Base-by-base conservation (phyloP, 306 rosid genomes). In the Citrullus colocynthis region DNA sequence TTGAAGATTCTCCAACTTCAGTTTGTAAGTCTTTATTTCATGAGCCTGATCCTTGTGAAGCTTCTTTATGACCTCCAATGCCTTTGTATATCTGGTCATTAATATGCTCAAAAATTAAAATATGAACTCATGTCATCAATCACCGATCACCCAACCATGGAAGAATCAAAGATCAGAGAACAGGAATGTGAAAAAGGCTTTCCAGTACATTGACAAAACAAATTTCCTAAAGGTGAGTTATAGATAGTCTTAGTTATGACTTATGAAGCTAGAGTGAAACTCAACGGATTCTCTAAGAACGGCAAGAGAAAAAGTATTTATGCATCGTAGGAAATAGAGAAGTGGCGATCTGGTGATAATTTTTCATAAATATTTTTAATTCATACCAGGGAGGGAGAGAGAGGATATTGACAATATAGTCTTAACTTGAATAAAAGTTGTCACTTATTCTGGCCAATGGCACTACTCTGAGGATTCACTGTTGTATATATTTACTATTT, bases 11-110 rank as follows among this genome's bases (percentile, higher is more conserved):
- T 93, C 97, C 71, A 93, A 86, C 82, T 93, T 91, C 81, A 93
- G 88, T 88, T 85, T 93, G 89, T 84, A 91, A 66, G 90, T 87
- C 89, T 91, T 93, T 74, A 93, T 93, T 86, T 93, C 98, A 65
- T 93, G 98, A 85, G 86, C 87, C 77, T 93, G 97, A 58, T 93
- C 97, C 88, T 85, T 91, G 84, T 93, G 97, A 85, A 93, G 98
- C 80, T 93, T 93, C 80, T 93, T 93, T 70, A 93, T 91, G 80
- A 93, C 98, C 86, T 91, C 98, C 87, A 93, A 81, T 48, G 98
- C 98, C 86, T 93, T 93, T 54, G 98, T 93, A 85, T 93, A 93
- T 84, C 98, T 93, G 89, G 48, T 12, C 67, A 78, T 83, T 52
- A 54, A 20, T 60, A 57, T 20, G 61, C 77, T 30, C 55, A 44